Conservation (phyloP, 352 stramenopile genomes). For the Phytophthora niederhauseri region DNA sequence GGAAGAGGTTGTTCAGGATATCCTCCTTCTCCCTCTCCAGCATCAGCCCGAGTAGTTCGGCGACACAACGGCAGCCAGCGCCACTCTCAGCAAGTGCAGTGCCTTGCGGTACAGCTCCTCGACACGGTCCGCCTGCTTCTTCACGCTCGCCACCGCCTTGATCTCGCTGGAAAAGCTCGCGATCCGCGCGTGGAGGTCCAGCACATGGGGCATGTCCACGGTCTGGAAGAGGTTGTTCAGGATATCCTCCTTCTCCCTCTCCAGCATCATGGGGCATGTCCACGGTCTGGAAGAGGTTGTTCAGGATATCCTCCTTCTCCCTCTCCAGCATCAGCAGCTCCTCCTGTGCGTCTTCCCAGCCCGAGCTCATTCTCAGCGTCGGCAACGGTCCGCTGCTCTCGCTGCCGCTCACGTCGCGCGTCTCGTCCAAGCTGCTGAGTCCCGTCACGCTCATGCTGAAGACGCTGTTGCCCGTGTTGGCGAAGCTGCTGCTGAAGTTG, state of each 20-base stretch:
- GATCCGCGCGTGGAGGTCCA: constrained; percentile 77
- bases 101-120: constrained; percentile 79
- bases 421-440: constrained; percentile 34
- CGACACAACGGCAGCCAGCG: constrained; percentile 72
- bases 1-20: constrained; percentile 69
- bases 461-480: constrained; percentile 27
- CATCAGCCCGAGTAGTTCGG: constrained; percentile 67
- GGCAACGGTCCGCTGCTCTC: constrained; percentile 38
- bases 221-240: constrained; percentile 66
- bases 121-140: constrained; percentile 78
- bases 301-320: constrained; percentile 78
- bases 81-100: constrained; percentile 69
- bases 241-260: constrained; percentile 78
- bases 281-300: constrained; percentile 61
- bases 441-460: constrained; percentile 30
- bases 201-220: constrained; percentile 62
- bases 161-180: constrained; percentile 80
- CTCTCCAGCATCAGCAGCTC: constrained; percentile 67
- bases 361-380: constrained; percentile 38
- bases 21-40: constrained; percentile 79
- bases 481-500: constrained; percentile 27
- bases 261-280: constrained; percentile 60
- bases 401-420: constrained; percentile 35
- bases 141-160: constrained; percentile 72
- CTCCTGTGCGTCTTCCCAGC: constrained; percentile 55